Conservation (phyloP, 106 monocot genomes). For the Gastrodia elata region DNA sequence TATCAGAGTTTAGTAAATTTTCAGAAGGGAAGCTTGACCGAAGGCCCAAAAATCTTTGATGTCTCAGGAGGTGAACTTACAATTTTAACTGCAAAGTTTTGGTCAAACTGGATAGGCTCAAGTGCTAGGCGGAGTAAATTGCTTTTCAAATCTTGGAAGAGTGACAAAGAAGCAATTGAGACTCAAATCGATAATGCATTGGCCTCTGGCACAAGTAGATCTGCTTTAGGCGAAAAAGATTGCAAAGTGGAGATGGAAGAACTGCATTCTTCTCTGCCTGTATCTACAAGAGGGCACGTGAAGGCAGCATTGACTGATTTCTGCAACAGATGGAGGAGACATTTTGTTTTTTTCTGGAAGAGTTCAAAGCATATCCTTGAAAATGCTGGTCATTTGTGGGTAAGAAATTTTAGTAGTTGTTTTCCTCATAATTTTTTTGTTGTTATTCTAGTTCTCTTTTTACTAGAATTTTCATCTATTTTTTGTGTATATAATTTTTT, state of each 20-base stretch:
- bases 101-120: conserved; percentile 63
- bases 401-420: conserved; percentile 28
- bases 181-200: conserved; percentile 40
- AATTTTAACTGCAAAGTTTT: conserved; percentile 54
- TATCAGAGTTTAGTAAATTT: conserved; percentile 25
- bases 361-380: conserved; percentile 22
- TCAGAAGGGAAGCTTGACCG: conserved; percentile 19
- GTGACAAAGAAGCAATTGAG: conserved; percentile 60
- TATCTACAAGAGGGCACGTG: conserved; percentile 38
- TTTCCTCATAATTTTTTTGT: neutral
- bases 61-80: conserved; percentile 49
- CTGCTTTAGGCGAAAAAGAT: conserved; percentile 20
- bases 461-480: neutral
- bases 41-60: conserved; percentile 25
- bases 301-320: conserved; percentile 42
- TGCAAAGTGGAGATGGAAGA: conserved; percentile 18
- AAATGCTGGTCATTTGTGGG: conserved; percentile 39
- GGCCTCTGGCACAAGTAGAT: conserved; percentile 12
- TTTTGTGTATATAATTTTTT: neutral
- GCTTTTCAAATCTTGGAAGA: conserved; percentile 62
- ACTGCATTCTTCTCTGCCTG: conserved; percentile 15
- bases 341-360: conserved; percentile 35
- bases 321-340: conserved; percentile 32
- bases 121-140: conserved; percentile 56
- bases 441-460: neutral